Percentiles rank a stretch among this genome's conserved stretches.
These are phyloP conservation scores for Avena eriantha DNA, from an alignment of 176 grass and related monocot species.

Conservation along the genomic window DNA sequence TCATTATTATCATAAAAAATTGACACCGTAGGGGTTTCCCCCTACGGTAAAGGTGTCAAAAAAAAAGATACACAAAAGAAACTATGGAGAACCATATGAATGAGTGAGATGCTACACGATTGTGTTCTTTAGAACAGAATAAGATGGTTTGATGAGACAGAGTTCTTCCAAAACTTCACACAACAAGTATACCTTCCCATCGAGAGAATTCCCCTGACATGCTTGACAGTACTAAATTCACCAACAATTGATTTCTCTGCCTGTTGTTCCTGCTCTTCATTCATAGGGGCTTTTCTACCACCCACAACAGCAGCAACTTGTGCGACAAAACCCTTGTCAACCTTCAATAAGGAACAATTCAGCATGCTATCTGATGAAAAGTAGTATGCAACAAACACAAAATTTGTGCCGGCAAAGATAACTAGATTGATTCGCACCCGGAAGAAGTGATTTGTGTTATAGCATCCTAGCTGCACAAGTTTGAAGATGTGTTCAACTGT, in stretches of 20 bases:
- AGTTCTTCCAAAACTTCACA: conserved; percentile 6
- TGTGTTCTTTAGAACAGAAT: not conserved
- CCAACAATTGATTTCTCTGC: conserved; percentile 87
- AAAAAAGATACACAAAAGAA: not conserved
- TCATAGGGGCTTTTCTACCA: conserved; percentile 86
- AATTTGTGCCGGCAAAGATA: not conserved
- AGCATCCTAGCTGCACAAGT: conserved; percentile 91
- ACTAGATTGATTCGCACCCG: conserved; percentile 53
- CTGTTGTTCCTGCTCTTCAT: conserved; percentile 67
- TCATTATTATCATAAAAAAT: too few species aligned
- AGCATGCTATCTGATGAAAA: conserved; percentile 1
- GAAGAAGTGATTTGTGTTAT: conserved; percentile 97
- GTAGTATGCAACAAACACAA: not conserved
- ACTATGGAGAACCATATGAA: conserved; percentile 12
- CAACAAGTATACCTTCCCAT: conserved; percentile 85
- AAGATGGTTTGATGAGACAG: not conserved
- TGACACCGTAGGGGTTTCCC: too few species aligned
- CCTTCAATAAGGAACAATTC: conserved; percentile 47
- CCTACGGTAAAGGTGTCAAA: too few species aligned
- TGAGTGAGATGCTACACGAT: not conserved
- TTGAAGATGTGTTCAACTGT: conserved; percentile 94
- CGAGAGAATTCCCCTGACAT: conserved; percentile 94
- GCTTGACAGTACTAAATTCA: conserved; percentile 97
- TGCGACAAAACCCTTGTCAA: conserved; percentile 97
- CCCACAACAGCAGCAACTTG: conserved; percentile 87